A percentile compares a stretch with the other conserved stretches of the same genome.
Evolutionary conservation across 306 rosid genomes (phyloP).

Genomic region (Oxytropis ochrocephala): DNA sequence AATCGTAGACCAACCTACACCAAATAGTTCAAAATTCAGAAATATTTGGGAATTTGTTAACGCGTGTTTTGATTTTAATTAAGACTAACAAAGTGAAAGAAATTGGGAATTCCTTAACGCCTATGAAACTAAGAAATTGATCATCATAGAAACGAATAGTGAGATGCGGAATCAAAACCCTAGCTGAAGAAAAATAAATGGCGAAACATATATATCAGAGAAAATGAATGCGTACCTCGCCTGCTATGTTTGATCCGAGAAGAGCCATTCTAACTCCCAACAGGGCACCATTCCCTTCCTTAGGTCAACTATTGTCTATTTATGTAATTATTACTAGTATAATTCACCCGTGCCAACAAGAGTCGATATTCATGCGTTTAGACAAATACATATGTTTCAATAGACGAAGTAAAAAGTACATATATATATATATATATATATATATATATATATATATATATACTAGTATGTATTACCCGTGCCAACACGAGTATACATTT

Average conservation of each 20-base stretch:
- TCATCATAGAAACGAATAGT: background rate
- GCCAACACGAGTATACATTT: too few species aligned
- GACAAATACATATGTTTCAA: too few species aligned
- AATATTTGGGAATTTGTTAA: background rate
- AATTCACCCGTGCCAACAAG: too few species aligned
- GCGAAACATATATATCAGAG: background rate
- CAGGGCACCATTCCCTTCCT: background rate
- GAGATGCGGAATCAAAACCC: conserved; percentile 4
- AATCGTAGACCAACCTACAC: conserved; percentile 76
- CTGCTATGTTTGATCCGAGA: conserved; percentile 57
- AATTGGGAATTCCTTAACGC: background rate
- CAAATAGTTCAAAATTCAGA: conserved; percentile 1
- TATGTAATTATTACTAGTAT: background rate
- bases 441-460: too few species aligned
- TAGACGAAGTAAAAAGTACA: too few species aligned
- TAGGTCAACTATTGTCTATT: background rate
- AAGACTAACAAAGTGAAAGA: background rate
- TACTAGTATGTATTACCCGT: too few species aligned
- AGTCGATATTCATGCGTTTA: too few species aligned
- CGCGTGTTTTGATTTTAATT: background rate
- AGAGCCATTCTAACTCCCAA: conserved; percentile 51
- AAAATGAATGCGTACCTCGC: conserved; percentile 46
- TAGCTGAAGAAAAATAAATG: background rate
- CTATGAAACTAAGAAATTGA: background rate
- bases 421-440: too few species aligned